These are phyloP conservation scores for Xylaria longipes DNA, from an alignment of 495 filamentous ascomycete genomes.

Conservation along the genomic window DNA sequence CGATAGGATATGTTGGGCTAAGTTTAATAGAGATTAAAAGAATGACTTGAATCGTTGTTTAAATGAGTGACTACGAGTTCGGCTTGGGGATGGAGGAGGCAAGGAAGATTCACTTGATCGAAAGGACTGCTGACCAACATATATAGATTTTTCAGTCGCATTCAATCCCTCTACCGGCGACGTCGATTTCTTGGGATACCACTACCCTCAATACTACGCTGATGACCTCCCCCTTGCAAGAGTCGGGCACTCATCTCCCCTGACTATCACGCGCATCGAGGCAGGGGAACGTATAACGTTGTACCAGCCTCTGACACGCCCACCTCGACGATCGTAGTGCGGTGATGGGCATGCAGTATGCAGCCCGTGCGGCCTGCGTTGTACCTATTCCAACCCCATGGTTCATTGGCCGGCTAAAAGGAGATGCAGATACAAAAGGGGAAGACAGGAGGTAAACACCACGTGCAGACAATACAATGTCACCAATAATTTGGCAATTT, in stretches of 20 bases:
- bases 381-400: conserved; percentile 10
- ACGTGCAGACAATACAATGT: neutral
- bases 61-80: conserved; percentile 12
- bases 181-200: neutral
- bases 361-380: neutral
- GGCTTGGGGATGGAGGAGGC: neutral
- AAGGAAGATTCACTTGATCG: neutral
- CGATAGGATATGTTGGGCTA: neutral
- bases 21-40: neutral
- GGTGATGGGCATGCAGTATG: neutral
- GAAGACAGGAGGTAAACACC: neutral
- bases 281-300: neutral
- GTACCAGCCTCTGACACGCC: neutral
- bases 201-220: neutral
- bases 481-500: neutral
- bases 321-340: neutral
- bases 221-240: neutral
- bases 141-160: conserved; percentile 4
- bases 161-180: neutral
- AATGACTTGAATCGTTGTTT: neutral
- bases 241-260: conserved; percentile 7
- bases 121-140: neutral
- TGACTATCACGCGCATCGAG: neutral
- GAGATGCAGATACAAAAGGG: neutral
- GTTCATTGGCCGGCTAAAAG: conserved; percentile 8